Conservation (phyloP, 345 rosid genomes). For the Luvunga scandens region DNA sequence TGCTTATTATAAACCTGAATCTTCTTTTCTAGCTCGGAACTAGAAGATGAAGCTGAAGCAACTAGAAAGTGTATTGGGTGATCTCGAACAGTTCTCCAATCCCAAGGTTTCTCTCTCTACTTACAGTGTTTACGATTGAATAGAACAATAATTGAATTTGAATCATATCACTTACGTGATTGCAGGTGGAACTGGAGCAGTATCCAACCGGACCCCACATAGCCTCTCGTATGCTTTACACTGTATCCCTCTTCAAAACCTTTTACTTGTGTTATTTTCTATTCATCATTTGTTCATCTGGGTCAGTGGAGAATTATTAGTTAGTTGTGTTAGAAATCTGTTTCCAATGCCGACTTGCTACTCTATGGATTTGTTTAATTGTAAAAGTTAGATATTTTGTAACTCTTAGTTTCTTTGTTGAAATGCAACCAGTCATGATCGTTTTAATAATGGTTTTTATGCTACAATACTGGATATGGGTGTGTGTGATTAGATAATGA, state of each 20-base stretch:
- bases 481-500: background rate
- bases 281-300: background rate
- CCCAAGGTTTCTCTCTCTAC: constrained; percentile 54
- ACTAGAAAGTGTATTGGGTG: constrained; percentile 74
- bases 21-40: background rate
- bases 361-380: background rate
- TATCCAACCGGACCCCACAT: constrained; percentile 96
- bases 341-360: background rate
- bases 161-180: background rate
- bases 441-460: background rate
- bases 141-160: no score
- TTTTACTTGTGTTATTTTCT: background rate
- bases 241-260: constrained; percentile 34
- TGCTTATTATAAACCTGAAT: background rate
- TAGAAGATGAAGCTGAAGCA: constrained; percentile 80
- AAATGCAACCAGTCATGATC: background rate
- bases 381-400: background rate
- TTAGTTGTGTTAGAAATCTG: background rate
- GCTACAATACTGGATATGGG: background rate
- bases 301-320: background rate
- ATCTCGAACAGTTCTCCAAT: constrained; percentile 66
- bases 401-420: background rate
- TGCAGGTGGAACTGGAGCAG: constrained; percentile 90
- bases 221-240: constrained; percentile 93
- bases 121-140: background rate